phyloP scores from a whole-genome alignment of 1,284 basidiomycete genomes.

The Apiotrichum sp. region DNA sequence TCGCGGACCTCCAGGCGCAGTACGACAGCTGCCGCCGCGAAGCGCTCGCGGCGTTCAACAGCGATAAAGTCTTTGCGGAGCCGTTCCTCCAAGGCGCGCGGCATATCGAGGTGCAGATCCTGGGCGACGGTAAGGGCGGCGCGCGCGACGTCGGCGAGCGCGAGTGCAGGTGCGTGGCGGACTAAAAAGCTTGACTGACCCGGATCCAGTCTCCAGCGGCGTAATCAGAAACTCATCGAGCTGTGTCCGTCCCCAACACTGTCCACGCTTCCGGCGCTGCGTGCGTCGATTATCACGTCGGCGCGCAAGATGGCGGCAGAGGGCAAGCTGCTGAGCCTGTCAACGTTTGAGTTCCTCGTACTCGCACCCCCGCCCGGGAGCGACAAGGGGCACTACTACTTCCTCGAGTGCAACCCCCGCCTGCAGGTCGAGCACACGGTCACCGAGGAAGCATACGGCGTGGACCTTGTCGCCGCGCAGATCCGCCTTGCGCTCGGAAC shows the following conservation, averaged over 20 bases:
- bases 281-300: conserved; percentile 8
- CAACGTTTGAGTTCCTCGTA: conserved; percentile 19
- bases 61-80: conserved; percentile 79
- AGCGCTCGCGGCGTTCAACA: conserved; percentile 74
- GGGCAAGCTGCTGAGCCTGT: conserved; percentile 15
- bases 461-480: conserved; percentile 17
- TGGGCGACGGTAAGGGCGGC: conserved; percentile 14
- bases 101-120: conserved; percentile 83
- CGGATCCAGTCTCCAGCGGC: conserved; percentile 6
- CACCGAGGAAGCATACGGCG: conserved; percentile 18
- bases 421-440: conserved; percentile 20
- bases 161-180: conserved; percentile 16
- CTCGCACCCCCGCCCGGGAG: not conserved
- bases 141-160: conserved; percentile 14
- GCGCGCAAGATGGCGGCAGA: conserved; percentile 9
- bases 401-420: conserved; percentile 20
- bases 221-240: conserved; percentile 20
- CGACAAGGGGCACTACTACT: conserved; percentile 8
- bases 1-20: conserved; percentile 55
- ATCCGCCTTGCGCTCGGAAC: conserved; percentile 14
- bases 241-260: conserved; percentile 16
- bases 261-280: conserved; percentile 3
- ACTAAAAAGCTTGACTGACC: not conserved
- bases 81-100: conserved; percentile 77
- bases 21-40: conserved; percentile 79